Percentiles rank a stretch among this genome's conserved stretches.
Evolutionary conservation across 2,329 filamentous ascomycete species (phyloP).

Genomic region (Trichoderma koningii): DNA sequence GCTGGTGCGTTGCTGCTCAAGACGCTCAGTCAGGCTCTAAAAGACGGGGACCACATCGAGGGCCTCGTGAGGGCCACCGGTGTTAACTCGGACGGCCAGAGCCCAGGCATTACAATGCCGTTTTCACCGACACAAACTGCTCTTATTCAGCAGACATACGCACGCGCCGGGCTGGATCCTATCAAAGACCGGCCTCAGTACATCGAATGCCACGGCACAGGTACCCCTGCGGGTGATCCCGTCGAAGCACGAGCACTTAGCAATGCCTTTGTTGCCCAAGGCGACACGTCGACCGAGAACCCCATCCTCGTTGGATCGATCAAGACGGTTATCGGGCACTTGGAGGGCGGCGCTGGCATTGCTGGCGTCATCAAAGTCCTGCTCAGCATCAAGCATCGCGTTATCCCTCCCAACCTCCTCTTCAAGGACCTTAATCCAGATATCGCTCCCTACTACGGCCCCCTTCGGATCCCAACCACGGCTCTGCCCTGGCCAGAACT

Average conservation of each 20-base stretch:
- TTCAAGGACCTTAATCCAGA: constrained; percentile 37
- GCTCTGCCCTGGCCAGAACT: constrained; percentile 32
- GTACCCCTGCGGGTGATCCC: constrained; percentile 50
- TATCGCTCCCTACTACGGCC: constrained; percentile 33
- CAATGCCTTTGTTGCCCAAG: not conserved
- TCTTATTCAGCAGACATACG: constrained; percentile 38
- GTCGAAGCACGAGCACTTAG: not conserved
- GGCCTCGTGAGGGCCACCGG: constrained; percentile 41
- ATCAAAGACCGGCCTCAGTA: constrained; percentile 41
- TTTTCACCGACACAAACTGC: constrained; percentile 28
- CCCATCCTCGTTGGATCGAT: constrained; percentile 30
- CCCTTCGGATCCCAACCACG: constrained; percentile 32
- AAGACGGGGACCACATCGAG: constrained; percentile 45
- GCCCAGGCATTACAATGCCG: constrained; percentile 43
- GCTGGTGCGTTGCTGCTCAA: constrained; percentile 49
- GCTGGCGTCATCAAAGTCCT: constrained; percentile 17
- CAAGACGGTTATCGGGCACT: constrained; percentile 24
- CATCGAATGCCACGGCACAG: constrained; percentile 50
- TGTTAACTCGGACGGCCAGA: constrained; percentile 47
- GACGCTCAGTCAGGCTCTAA: constrained; percentile 45
- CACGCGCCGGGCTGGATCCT: constrained; percentile 35
- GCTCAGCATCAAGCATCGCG: constrained; percentile 2
- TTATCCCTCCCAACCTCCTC: constrained; percentile 39
- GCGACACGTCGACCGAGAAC: not conserved
- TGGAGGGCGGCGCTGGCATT: constrained; percentile 11